Percentiles rank a stretch among this genome's conserved stretches.
Conservation (phyloP, 2,329 filamentous ascomycete genomes). For the Bipolaris sorokiniana region DNA sequence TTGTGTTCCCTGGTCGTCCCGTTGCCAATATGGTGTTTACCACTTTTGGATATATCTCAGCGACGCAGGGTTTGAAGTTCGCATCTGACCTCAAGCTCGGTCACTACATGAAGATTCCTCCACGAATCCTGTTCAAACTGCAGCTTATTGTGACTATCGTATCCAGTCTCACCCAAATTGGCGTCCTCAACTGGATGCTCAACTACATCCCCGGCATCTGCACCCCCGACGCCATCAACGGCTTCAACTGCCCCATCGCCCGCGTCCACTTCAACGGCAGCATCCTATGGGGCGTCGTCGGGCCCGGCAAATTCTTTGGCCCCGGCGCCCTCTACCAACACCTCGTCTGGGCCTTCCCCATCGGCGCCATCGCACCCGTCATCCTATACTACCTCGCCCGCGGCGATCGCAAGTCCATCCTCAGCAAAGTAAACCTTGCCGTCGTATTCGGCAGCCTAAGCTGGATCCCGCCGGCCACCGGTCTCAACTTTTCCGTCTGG, state of each 20-base stretch:
- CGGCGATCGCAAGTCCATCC: constrained; percentile 63
- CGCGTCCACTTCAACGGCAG: constrained; percentile 89
- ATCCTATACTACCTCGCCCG: constrained; percentile 74
- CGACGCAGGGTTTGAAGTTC: constrained; percentile 87
- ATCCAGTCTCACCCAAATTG: constrained; percentile 80
- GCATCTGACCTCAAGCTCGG: constrained; percentile 85
- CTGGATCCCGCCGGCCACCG: constrained; percentile 84
- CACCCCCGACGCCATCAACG: constrained; percentile 79
- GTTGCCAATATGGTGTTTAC: constrained; percentile 95
- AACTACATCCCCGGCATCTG: constrained; percentile 76
- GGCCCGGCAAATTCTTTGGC: constrained; percentile 82
- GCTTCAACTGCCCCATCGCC: constrained; percentile 86
- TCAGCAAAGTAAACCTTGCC: constrained; percentile 80
- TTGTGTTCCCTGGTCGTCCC: constrained; percentile 80
- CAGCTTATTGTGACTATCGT: constrained; percentile 78
- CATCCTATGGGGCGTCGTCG: constrained; percentile 88
- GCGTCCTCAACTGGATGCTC: constrained; percentile 91
- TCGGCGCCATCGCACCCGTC: constrained; percentile 77
- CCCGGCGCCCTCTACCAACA: constrained; percentile 74
- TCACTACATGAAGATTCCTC: constrained; percentile 87
- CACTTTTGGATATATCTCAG: constrained; percentile 88
- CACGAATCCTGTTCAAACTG: constrained; percentile 77
- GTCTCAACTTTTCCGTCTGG: constrained; percentile 89
- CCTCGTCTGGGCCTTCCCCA: constrained; percentile 80
- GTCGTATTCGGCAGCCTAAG: constrained; percentile 81